These are phyloP conservation scores for Kodamaea suecica DNA, from an alignment of 1,139 yeast genomes.

Conservation along the genomic window DNA sequence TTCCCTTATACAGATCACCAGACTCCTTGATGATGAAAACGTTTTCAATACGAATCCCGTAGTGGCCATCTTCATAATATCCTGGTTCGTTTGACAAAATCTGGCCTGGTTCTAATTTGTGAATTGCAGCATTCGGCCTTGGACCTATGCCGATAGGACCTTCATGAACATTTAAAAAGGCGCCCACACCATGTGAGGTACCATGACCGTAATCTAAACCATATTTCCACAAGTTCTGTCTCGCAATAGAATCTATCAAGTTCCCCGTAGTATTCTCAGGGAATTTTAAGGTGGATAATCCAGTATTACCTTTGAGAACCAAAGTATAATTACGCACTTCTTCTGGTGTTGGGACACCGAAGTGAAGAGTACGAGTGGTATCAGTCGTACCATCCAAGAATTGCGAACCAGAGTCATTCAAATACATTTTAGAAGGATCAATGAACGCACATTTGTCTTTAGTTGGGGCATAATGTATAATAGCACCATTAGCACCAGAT, in stretches of 20 bases:
- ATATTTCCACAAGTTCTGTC: constrained; percentile 81
- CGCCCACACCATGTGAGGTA: constrained; percentile 97
- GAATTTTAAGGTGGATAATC: constrained; percentile 71
- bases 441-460: constrained; percentile 60
- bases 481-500: constrained; percentile 89
- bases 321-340: constrained; percentile 77
- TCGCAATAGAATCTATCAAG: constrained; percentile 80
- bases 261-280: constrained; percentile 88
- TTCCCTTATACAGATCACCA: constrained; percentile 44
- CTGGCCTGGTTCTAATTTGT: constrained; percentile 65
- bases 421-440: constrained; percentile 72
- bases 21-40: constrained; percentile 62
- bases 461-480: constrained; percentile 85
- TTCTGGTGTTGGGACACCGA: constrained; percentile 62
- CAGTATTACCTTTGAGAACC: constrained; percentile 89
- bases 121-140: constrained; percentile 46
- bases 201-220: constrained; percentile 96
- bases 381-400: constrained; percentile 95
- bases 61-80: constrained; percentile 85
- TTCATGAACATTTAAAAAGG: constrained; percentile 91
- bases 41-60: constrained; percentile 92
- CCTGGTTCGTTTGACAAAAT: constrained; percentile 95
- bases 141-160: constrained; percentile 93
- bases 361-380: constrained; percentile 89
- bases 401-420: constrained; percentile 93